Conservation (phyloP, 768 basidiomycete genomes). For the Pleurotus sapidus region DNA sequence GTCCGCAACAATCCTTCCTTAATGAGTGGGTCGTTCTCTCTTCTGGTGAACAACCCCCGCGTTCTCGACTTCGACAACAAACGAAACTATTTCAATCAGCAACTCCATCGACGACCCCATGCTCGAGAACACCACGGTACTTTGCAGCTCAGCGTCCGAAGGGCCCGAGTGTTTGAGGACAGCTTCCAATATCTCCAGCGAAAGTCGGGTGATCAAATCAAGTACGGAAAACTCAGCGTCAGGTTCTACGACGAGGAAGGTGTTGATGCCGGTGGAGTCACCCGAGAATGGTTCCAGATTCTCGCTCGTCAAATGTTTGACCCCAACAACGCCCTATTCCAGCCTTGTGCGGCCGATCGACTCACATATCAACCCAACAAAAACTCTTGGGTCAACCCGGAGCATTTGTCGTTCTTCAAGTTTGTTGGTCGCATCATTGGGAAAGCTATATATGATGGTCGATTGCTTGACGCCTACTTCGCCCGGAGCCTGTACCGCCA, state of each 20-base stretch:
- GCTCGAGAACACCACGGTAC: conserved; percentile 79
- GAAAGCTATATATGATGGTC: conserved; percentile 95
- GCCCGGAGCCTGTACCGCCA: conserved; percentile 96
- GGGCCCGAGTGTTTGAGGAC: conserved; percentile 94
- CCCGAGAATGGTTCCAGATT: conserved; percentile 98
- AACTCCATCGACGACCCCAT: conserved; percentile 81
- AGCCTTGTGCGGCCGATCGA: conserved; percentile 93
- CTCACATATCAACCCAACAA: conserved; percentile 96
- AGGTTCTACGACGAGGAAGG: conserved; percentile 98
- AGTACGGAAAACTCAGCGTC: conserved; percentile 94
- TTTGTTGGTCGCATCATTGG: conserved; percentile 98
- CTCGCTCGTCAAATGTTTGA: conserved; percentile 99
- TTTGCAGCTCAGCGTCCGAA: conserved; percentile 84
- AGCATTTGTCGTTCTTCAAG: conserved; percentile 97
- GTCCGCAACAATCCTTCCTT: conserved; percentile 97
- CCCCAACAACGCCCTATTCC: conserved; percentile 97
- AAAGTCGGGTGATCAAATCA: conserved; percentile 93
- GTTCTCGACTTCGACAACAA: conserved; percentile 99
- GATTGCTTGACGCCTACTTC: conserved; percentile 97
- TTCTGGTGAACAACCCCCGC: conserved; percentile 92
- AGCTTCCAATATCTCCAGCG: conserved; percentile 91
- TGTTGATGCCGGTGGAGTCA: conserved; percentile 97
- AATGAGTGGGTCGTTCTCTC: conserved; percentile 97
- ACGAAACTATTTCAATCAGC: conserved; percentile 92
- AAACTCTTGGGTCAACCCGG: conserved; percentile 90